Percentiles rank a stretch among this genome's conserved stretches.
Evolutionary conservation across 148 eudicot genomes (phyloP).

Genomic region (Heliosperma pusillum): DNA sequence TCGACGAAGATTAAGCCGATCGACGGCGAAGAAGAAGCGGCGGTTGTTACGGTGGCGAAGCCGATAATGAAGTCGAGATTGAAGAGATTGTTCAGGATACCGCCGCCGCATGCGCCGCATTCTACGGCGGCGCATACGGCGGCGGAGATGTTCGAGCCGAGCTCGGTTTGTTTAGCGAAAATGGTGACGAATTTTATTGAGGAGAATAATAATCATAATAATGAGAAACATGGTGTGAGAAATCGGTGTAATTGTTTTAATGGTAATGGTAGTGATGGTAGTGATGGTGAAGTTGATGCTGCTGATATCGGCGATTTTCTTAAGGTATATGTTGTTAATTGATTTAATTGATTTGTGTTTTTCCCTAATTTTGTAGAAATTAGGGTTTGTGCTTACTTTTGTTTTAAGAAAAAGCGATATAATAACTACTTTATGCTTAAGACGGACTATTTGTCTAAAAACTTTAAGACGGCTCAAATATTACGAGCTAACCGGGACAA

Average conservation of each 20-base stretch:
- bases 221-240: conserved; percentile 30
- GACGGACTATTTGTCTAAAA: no score
- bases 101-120: conserved; percentile 17
- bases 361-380: background rate
- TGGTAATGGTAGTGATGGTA: conserved; percentile 48
- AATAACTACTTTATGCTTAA: no score
- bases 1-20: conserved; percentile 77
- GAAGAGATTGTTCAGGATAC: conserved; percentile 53
- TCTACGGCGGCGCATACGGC: conserved; percentile 20
- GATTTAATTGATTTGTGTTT: background rate
- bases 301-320: conserved; percentile 55
- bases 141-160: conserved; percentile 58
- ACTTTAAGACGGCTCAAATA: no score
- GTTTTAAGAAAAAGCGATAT: no score
- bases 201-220: conserved; percentile 59
- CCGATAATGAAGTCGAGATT: conserved; percentile 57
- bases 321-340: conserved; percentile 45
- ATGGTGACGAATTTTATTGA: conserved; percentile 92
- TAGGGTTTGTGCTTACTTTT: background rate
- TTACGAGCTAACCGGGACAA: no score
- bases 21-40: conserved; percentile 31
- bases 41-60: conserved; percentile 20
- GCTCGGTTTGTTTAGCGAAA: conserved; percentile 76
- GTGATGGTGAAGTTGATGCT: conserved; percentile 47
- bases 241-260: conserved; percentile 70